Evolutionary conservation across 768 basidiomycete species (phyloP), one percentile per base, ranked within the genome.

Genomic region (Panellus pusillus): DNA sequence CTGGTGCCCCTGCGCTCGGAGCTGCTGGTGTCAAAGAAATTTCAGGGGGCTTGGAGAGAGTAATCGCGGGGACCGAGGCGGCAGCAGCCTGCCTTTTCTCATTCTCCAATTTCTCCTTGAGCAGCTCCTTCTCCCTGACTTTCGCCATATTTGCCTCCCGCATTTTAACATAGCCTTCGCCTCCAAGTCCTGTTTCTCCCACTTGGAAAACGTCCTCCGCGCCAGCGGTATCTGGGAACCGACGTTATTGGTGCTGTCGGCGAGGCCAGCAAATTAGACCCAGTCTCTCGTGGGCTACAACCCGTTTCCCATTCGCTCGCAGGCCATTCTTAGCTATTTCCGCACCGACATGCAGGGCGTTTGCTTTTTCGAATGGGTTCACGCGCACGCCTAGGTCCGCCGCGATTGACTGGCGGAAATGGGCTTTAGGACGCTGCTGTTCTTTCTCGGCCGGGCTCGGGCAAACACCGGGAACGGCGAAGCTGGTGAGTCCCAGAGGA

Each of bases 171-270:
- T 86, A 19, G 89, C 87, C 39, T 81, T 81, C 3, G 90, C 90
- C 62, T 93, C 90, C 28, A 89, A 68, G 61, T 93, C 89, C 67
- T 92, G 89, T 56, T 90, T 91, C 68, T 92, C 90, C 87, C 87
- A 91, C 69, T 89, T 91, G 3, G 87, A 86, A 60, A 83, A 85
- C 17, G 76, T 75, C 60, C 74, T 19, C 47, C 50, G 50, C 28
- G 35, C 12, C 13, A 47, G 9, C 8, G 47, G 50, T 17, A 19
- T 43, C 32, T 42, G 51, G n/a, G 53, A 49, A n/a, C 44, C 49
- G 17, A 55, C 71, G 11, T 65, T 72, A 50, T 83, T 83, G 6
- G 87, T 84, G 60, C 79, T 83, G 55, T 85, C 82, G n/a, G 71
- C 61, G 46, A 79, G 65, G 20, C 75, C 27, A 57, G 60, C 44